A percentile compares a stretch with the other conserved stretches of the same genome.
phyloP scores from a whole-genome alignment of 169 alveolate species.

The Eimeria tenella region DNA sequence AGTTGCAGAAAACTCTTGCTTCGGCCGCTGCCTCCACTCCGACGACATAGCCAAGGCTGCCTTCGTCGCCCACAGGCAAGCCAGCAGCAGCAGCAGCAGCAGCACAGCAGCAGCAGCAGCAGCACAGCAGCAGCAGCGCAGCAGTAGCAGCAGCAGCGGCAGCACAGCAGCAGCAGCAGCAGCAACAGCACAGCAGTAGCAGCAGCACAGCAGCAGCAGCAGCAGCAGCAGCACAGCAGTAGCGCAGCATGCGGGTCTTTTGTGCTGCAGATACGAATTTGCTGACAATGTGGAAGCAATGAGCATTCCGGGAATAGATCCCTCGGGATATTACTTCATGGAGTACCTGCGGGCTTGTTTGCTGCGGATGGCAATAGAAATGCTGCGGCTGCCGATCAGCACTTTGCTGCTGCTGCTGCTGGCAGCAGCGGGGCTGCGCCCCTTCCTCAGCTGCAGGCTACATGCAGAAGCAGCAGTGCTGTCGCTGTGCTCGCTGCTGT shows the following conservation, averaged over 20 bases:
- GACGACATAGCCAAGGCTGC: constrained; percentile 78
- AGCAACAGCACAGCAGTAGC: neutral
- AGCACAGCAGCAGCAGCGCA: neutral
- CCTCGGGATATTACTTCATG: constrained; percentile 87
- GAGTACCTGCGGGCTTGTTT: constrained; percentile 89
- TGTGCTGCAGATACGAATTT: constrained; percentile 85
- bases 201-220: neutral
- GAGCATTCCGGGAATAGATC: constrained; percentile 87
- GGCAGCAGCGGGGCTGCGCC: constrained; percentile 82
- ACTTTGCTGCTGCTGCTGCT: constrained; percentile 84
- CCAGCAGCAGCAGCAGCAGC: neutral
- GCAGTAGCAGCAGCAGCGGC: neutral
- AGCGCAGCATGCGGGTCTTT: neutral
- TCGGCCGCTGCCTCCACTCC: constrained; percentile 26
- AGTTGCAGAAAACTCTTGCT: constrained; percentile 20
- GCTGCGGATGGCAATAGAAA: constrained; percentile 83
- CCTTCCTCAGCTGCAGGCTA: constrained; percentile 83
- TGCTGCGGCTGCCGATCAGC: constrained; percentile 86
- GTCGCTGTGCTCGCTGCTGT: constrained; percentile 79
- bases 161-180: neutral
- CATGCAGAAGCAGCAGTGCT: constrained; percentile 83
- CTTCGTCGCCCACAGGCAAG: constrained; percentile 81
- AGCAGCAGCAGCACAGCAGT: neutral
- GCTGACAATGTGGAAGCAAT: constrained; percentile 85
- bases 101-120: too few relatives aligned